These are phyloP conservation scores for Boletales sp. DNA, from an alignment of 768 basidiomycete genomes.

Conservation along the genomic window DNA sequence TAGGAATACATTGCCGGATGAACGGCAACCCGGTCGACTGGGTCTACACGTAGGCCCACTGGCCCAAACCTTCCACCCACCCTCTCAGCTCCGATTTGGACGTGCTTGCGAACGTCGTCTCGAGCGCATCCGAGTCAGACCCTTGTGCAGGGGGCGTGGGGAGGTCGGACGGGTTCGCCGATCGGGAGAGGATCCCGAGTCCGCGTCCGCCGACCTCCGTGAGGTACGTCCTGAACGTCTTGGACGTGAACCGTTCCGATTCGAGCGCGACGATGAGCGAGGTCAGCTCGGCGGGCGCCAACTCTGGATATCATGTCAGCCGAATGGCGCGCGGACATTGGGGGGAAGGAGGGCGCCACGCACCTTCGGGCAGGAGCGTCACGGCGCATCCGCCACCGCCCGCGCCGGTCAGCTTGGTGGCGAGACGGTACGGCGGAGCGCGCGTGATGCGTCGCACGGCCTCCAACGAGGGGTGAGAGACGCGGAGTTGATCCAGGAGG, in stretches of 20 bases:
- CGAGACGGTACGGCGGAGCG: conserved; percentile 60
- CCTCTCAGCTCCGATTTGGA: conserved; percentile 25
- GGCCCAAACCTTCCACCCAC: conserved; percentile 37
- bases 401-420: conserved; percentile 95
- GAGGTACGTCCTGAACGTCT: conserved; percentile 54
- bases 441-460: conserved; percentile 69
- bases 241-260: conserved; percentile 30
- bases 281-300: conserved; percentile 55
- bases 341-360: conserved; percentile 21
- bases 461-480: conserved; percentile 89
- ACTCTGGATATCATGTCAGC: conserved; percentile 46
- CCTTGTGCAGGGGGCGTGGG: conserved; percentile 25
- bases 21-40: no score
- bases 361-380: conserved; percentile 91
- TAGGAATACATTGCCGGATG: no score
- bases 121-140: conserved; percentile 10
- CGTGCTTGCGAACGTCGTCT: conserved; percentile 25
- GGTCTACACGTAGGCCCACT: conserved; percentile 38
- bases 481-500: conserved; percentile 79
- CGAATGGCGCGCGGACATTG: background rate
- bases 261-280: conserved; percentile 57
- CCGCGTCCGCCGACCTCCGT: conserved; percentile 94
- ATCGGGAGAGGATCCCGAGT: conserved; percentile 76
- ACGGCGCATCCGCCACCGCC: conserved; percentile 99
- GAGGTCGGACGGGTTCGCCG: conserved; percentile 18